Base-by-base conservation (phyloP, 83 land plant genomes). In the Picea abies region DNA sequence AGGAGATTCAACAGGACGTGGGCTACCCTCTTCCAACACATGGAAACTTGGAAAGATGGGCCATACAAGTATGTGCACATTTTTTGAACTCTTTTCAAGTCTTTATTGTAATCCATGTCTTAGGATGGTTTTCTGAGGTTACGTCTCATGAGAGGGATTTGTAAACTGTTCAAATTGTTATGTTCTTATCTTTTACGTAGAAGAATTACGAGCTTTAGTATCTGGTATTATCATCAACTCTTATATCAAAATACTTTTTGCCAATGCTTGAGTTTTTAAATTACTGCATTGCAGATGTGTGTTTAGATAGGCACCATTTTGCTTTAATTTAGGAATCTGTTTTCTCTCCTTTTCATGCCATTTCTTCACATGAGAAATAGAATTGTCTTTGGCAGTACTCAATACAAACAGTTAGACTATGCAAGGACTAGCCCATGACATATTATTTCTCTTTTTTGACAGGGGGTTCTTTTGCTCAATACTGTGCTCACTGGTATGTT, bases 41-140 rank as follows among this genome's bases (percentile, higher is more conserved):
- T 93, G 99, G 99, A 63, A 97, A 96, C 88, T 84, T 97, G 78
- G 97, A 93, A 84, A 87, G 84, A 84, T 97, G 99, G 99, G 93
- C 94, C 62, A 82, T 90, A 11, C 98, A 97, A 96, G 99, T 95
- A 29, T 70, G 62, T 32, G 47, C 26, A 83, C 29, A 25, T n/a
- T 71, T 65, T 35, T 61, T 41, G 80, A 11, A 1, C 10, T 11
- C 14, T 52, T 52, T 52, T 52, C 56, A 52, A 52, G 2, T 52
- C 14, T 52, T 52, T 52, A 52, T 52, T 52, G 2, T 52, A 52
- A 52, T 52, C 2, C 56, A 2, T 0, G 3, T 52, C 14, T 52
- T 52, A 52, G 56, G 12, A 52, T 52, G 56, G 10, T 1, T 52
- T 52, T 52, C 56, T 52, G 12, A 52, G 56, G 14, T 44, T 73